Conservation (phyloP, 768 basidiomycete genomes). For the Piloderma croceum region DNA sequence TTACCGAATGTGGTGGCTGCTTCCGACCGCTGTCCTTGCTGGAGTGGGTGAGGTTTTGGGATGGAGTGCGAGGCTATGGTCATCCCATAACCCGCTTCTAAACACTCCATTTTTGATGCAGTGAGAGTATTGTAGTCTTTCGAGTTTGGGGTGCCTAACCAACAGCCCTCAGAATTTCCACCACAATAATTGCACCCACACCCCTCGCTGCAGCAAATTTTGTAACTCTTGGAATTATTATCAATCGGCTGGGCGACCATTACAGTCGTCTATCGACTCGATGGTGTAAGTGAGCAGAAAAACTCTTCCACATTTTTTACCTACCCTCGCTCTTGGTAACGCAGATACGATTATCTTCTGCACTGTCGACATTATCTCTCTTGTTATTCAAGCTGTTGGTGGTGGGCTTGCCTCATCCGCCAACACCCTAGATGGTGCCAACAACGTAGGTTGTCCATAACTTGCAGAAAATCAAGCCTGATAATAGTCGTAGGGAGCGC, state of each 20-base stretch:
- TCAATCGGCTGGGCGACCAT: constrained; percentile 35
- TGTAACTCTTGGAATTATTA: constrained; percentile 47
- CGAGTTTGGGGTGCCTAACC: background rate
- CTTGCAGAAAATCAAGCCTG: background rate
- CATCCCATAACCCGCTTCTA: constrained; percentile 10
- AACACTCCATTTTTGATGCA: constrained; percentile 37
- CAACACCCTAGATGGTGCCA: constrained; percentile 15
- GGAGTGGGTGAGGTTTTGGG: constrained; percentile 1
- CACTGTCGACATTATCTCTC: constrained; percentile 48
- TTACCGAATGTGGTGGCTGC: constrained; percentile 3
- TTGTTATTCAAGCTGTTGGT: constrained; percentile 59
- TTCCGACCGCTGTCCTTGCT: constrained; percentile 3
- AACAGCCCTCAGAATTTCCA: constrained; percentile 35
- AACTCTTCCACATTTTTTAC: constrained; percentile 32
- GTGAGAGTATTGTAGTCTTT: constrained; percentile 14
- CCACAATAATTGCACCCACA: constrained; percentile 52
- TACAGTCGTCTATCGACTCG: constrained; percentile 44
- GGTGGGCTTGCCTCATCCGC: constrained; percentile 49
- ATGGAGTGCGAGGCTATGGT: constrained; percentile 3
- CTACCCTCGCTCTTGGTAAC: background rate
- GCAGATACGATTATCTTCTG: constrained; percentile 42
- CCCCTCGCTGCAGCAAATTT: constrained; percentile 58
- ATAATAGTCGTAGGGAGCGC: constrained; percentile 26
- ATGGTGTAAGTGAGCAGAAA: constrained; percentile 28
- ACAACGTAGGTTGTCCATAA: constrained; percentile 5